phyloP scores from a whole-genome alignment of 331 rosid species.

The Rosa hybrid region DNA sequence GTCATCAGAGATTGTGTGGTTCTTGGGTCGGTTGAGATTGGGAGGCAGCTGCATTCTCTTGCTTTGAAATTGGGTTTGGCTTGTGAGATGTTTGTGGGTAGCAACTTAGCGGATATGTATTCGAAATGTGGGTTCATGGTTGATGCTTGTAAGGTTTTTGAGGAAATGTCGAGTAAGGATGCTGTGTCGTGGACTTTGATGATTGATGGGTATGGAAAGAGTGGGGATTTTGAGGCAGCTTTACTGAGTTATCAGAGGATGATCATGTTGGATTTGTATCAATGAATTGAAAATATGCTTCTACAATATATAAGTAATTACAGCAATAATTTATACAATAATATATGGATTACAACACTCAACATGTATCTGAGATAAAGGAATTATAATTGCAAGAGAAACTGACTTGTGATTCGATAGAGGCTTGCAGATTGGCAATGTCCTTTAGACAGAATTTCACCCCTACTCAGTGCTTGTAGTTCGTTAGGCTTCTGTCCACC shows the following conservation, averaged over 20 bases:
- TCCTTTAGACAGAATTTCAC: too few species aligned
- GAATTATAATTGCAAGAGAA: too few species aligned
- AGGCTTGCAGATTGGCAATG: too few species aligned
- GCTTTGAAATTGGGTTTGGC: slow-evolving; percentile 30
- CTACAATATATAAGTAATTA: too few species aligned
- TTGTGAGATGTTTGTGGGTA: slow-evolving; percentile 31
- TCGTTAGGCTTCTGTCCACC: too few species aligned
- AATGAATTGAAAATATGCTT: too few species aligned
- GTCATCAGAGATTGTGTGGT: background rate
- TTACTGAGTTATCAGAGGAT: slow-evolving; percentile 26
- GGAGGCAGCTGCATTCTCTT: slow-evolving; percentile 38
- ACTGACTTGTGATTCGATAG: too few species aligned
- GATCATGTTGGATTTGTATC: background rate
- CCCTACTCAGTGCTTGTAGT: too few species aligned
- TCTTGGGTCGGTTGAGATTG: slow-evolving; percentile 29
- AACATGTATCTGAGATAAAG: too few species aligned
- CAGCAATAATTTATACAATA: too few species aligned
- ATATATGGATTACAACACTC: too few species aligned
- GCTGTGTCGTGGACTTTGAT: slow-evolving; percentile 36
- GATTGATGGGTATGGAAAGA: slow-evolving; percentile 40
- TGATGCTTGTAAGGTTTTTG: slow-evolving; percentile 36
- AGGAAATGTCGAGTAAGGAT: slow-evolving; percentile 37
- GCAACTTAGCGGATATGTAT: slow-evolving; percentile 39
- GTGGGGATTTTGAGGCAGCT: slow-evolving; percentile 36
- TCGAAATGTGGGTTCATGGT: slow-evolving; percentile 29